Conservation (phyloP, 2,329 filamentous ascomycete species). For the Colletotrichum coccodes region DNA sequence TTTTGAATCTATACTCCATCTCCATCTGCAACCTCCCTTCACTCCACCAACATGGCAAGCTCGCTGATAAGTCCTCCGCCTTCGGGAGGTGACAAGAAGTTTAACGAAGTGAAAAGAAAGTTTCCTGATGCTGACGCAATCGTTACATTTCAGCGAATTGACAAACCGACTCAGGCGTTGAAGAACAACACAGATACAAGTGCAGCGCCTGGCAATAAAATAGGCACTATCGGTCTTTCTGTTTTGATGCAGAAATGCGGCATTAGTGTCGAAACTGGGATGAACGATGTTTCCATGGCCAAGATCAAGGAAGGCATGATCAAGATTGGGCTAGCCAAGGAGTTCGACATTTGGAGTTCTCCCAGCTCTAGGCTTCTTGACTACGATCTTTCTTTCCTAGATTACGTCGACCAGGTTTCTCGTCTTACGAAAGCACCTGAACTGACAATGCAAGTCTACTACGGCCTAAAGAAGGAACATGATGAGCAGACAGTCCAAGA, state of each 20-base stretch:
- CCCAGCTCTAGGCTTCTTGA: not conserved
- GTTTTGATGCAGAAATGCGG: not conserved
- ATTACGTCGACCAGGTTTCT: not conserved
- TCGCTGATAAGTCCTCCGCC: not conserved
- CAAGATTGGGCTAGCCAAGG: not conserved
- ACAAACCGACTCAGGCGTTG: not conserved
- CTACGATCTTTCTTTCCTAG: not conserved
- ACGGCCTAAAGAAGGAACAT: constrained; percentile 1
- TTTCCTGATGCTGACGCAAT: not conserved
- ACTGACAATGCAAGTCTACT: not conserved
- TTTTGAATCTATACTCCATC: not conserved
- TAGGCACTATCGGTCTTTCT: not conserved
- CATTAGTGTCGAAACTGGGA: not conserved
- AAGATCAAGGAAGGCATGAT: not conserved
- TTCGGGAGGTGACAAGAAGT: not conserved
- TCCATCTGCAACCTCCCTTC: not conserved
- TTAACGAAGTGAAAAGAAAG: not conserved
- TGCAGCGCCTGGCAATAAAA: not conserved
- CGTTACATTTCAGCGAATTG: not conserved
- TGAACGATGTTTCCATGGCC: not conserved
- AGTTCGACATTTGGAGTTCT: constrained; percentile 6
- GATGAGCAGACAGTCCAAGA: not conserved
- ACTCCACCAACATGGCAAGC: not conserved
- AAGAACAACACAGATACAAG: not conserved
- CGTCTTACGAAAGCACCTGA: not conserved